Base-by-base conservation (phyloP, 1,284 basidiomycete species). In the Apiotrichum laibachii region DNA sequence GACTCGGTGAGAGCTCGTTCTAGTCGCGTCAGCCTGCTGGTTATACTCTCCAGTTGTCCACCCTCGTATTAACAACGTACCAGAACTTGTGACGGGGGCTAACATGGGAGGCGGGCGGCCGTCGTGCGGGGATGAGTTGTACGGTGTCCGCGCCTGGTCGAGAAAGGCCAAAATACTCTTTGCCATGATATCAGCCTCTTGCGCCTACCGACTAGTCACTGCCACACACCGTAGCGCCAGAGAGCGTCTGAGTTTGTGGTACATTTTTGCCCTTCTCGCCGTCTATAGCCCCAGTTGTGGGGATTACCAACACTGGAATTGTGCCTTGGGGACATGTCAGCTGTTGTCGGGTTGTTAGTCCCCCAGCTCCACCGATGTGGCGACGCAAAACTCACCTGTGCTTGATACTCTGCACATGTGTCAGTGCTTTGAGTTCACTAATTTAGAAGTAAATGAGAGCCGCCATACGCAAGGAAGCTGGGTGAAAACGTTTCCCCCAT, bases 231-330 rank as follows among this genome's bases (percentile, higher is more conserved):
- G 40, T 18, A 4, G 53, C 44, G 5, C 37, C 85, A 85, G 56
- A 93, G 77, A 7, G 89, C 31, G 50, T 43, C 4, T 51, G 50
- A 4, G 40, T 42, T 19, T 37, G 21, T 7, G 35, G 12, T 2
- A 51, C 37, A 43, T 43, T 51, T 15, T 51, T 31, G 15, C 40
- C 35, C 19, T 39, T 50, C 37, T 31, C 31, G 5, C 39, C 50
- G 3, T 31, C 66, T 85, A 51, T 5, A 12, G 40, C 40, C 15
- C 43, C 50, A 10, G 39, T 80, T 19, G 89, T 79, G 0, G 91
- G 91, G 5, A 92, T 90, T 22, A 92, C 86, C 46, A 95, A 80
- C 0, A 88, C 88, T 7, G 91, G 91, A 0, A 93, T 47, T 2
- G 45, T 42, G 21, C 37, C 56, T 57, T 18, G 9, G 15, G 21